Conservation (phyloP, 2,329 filamentous ascomycete genomes). For the Penicillium brevicompactum region DNA sequence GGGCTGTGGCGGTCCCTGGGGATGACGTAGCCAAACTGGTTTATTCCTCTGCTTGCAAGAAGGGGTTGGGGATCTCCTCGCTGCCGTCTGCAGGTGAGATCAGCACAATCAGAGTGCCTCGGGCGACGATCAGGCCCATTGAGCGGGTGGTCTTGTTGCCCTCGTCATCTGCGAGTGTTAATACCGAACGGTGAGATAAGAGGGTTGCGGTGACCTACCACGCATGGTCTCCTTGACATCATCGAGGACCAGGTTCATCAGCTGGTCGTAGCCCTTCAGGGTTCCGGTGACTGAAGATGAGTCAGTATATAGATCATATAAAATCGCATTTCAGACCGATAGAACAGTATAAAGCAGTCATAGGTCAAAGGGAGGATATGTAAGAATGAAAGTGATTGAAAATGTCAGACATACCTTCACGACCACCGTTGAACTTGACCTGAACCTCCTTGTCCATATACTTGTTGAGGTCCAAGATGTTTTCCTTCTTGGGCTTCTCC, state of each 20-base stretch:
- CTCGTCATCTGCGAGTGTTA: constrained; percentile 71
- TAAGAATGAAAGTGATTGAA: background rate
- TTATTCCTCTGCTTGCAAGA: constrained; percentile 72
- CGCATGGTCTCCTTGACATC: constrained; percentile 87
- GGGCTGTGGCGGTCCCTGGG: background rate
- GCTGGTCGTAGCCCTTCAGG: constrained; percentile 91
- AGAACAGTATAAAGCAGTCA: background rate
- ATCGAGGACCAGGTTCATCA: constrained; percentile 97
- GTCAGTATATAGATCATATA: constrained; percentile 9
- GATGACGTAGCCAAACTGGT: constrained; percentile 1
- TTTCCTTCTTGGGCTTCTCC: constrained; percentile 95
- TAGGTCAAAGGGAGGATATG: background rate
- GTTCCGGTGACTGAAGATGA: constrained; percentile 71
- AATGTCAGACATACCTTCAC: constrained; percentile 16
- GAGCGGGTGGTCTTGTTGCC: constrained; percentile 81
- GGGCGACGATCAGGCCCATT: constrained; percentile 83
- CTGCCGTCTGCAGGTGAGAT: constrained; percentile 93
- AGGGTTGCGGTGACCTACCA: constrained; percentile 60
- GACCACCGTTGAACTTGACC: constrained; percentile 93
- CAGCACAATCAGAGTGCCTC: constrained; percentile 88
- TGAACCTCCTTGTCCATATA: constrained; percentile 96
- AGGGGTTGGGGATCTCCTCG: constrained; percentile 94
- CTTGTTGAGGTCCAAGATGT: constrained; percentile 91
- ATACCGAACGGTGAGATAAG: constrained; percentile 1
- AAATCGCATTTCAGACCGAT: background rate